Evolutionary conservation across 2,329 filamentous ascomycete genomes (phyloP).

Genomic region (Paracoccidioides brasiliensis): DNA sequence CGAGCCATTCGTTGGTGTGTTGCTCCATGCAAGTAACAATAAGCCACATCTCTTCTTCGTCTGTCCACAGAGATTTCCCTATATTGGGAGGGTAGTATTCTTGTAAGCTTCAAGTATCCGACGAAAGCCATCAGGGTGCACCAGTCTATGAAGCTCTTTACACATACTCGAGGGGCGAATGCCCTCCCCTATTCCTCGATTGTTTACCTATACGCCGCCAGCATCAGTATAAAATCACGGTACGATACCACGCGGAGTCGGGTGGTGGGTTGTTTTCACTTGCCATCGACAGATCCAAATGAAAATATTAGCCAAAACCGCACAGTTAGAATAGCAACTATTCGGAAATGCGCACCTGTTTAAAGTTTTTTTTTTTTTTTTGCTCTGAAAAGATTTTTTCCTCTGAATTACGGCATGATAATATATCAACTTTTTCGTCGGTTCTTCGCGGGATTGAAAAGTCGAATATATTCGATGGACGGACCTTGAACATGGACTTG

Average conservation of each 20-base stretch:
- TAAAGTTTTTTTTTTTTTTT: no score
- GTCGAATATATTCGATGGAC: no score
- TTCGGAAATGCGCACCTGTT: neutral
- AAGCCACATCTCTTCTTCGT: conserved; percentile 10
- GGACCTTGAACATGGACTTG: no score
- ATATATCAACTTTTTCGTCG: no score
- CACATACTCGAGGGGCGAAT: neutral
- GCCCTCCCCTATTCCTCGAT: neutral
- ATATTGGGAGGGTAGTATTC: neutral
- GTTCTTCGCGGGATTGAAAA: neutral
- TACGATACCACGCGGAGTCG: no score
- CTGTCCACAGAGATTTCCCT: conserved; percentile 6
- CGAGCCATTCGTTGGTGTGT: conserved; percentile 7
- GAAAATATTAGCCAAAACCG: neutral
- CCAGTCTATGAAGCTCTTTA: neutral
- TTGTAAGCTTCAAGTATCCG: neutral
- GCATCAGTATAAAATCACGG: neutral
- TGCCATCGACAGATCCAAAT: no score
- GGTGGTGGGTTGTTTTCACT: no score
- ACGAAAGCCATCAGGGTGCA: no score
- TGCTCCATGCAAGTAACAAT: conserved; percentile 9
- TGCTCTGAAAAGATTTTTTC: no score
- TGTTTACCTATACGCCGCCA: neutral
- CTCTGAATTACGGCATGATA: neutral
- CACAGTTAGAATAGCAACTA: neutral